Percentiles rank a stretch among this genome's conserved stretches.
phyloP scores from a whole-genome alignment of 352 stramenopile species.

The Phytophthora pistaciae region DNA sequence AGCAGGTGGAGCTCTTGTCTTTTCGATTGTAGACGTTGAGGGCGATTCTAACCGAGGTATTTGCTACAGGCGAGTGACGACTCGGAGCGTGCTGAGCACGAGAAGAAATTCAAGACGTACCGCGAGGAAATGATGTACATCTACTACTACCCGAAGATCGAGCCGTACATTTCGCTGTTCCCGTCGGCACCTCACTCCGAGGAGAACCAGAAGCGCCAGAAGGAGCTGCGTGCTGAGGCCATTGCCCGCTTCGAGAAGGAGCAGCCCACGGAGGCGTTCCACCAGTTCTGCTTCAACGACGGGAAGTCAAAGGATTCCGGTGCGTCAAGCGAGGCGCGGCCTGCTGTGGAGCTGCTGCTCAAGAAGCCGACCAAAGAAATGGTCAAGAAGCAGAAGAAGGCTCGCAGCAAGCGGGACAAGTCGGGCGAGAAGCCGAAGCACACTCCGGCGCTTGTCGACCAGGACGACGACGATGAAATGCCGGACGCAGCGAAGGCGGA shows the following conservation, averaged over 20 bases:
- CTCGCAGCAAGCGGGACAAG: slow-evolving; percentile 59
- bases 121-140: slow-evolving; percentile 84
- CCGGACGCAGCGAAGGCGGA: slow-evolving; percentile 20
- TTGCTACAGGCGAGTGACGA: slow-evolving; percentile 44
- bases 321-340: slow-evolving; percentile 10
- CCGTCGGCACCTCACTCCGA: slow-evolving; percentile 60
- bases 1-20: slow-evolving; percentile 43
- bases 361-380: slow-evolving; percentile 79
- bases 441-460: slow-evolving; percentile 56
- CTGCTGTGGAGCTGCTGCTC: slow-evolving; percentile 59
- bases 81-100: slow-evolving; percentile 43
- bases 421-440: slow-evolving; percentile 40
- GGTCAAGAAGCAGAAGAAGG: slow-evolving; percentile 76
- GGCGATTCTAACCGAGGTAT: neutral
- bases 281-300: slow-evolving; percentile 82
- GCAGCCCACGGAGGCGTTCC: slow-evolving; percentile 66
- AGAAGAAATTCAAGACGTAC: slow-evolving; percentile 56
- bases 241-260: slow-evolving; percentile 66
- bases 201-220: slow-evolving; percentile 57
- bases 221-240: slow-evolving; percentile 52
- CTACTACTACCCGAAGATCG: slow-evolving; percentile 81
- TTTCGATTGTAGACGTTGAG: neutral
- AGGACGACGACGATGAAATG: slow-evolving; percentile 56
- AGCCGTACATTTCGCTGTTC: slow-evolving; percentile 81
- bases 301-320: slow-evolving; percentile 37